Base-by-base conservation (phyloP, 805 yeast genomes). In the Candida argentea region DNA sequence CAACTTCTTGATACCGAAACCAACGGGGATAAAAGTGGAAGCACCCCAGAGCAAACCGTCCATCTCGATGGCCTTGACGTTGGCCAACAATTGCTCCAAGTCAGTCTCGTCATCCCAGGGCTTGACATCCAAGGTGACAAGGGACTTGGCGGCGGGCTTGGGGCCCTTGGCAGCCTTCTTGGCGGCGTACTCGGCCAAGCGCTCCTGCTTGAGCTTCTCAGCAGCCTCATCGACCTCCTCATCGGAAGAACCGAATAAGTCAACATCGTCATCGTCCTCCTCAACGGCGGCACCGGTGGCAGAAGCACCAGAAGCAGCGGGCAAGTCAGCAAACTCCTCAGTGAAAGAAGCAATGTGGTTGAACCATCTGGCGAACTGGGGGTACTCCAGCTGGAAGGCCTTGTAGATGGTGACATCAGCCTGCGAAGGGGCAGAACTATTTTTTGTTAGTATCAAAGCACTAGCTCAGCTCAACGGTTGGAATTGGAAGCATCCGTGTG, bases 81-180 rank as follows among this genome's bases (percentile, higher is more conserved):
- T 74, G 40, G 80, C 87, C 48, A 84, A 64, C 68, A 91, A 58
- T 64, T 78, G 79, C 40, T 91, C 94, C 59, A 91, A 73, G 59
- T 89, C 79, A 49, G 99, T 91, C 75, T 91, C 97, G 57, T 91
- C 98, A 67, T 91, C 98, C 99, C 99, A 91, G 70, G 96, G 97
- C 79, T 91, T 91, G 51, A 91, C 94, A 52, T 91, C 98, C 52
- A 91, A 57, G 55, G 99, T 89, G 55, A 91, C 95, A 47, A 86
- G 69, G 38, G 96, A 84, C 75, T 91, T 91, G 57, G 98, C 96
- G 65, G 95, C 95, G 54, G 97, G 86, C 76, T 86, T 86, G 53
- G 97, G 85, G 60, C 93, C 93, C 71, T 82, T 82, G 48, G 89
- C 78, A 46, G 95, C 95, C 80, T 91, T 91, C 78, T 81, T 86